Evolutionary conservation across 2,329 filamentous ascomycete genomes (phyloP).

Genomic region (Hypoxylon sp.): DNA sequence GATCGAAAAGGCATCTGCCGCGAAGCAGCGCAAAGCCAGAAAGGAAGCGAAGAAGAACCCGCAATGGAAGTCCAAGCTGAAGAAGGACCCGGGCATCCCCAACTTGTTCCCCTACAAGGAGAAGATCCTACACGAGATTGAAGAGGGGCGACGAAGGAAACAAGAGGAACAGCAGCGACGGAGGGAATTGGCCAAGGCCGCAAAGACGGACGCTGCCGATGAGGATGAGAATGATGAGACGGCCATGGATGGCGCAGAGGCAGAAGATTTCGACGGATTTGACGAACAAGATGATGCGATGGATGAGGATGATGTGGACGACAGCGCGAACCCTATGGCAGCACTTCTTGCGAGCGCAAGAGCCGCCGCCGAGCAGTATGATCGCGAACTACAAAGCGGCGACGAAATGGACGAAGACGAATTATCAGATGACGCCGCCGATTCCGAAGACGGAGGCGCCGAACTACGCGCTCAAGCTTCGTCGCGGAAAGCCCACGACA

Average conservation of each 20-base stretch:
- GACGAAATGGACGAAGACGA: slow-evolving; percentile 72
- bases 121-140: slow-evolving; percentile 92
- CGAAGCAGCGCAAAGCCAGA: slow-evolving; percentile 90
- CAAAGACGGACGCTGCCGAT: slow-evolving; percentile 66
- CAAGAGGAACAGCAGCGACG: slow-evolving; percentile 81
- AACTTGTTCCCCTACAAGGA: slow-evolving; percentile 99
- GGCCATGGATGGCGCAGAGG: slow-evolving; percentile 62
- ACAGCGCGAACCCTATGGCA: slow-evolving; percentile 88
- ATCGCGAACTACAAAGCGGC: slow-evolving; percentile 73
- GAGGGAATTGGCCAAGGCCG: slow-evolving; percentile 79
- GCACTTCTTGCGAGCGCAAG: slow-evolving; percentile 89
- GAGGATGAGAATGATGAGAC: slow-evolving; percentile 63
- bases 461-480: slow-evolving; percentile 68
- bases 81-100: slow-evolving; percentile 98
- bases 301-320: slow-evolving; percentile 72
- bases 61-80: slow-evolving; percentile 93
- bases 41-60: slow-evolving; percentile 97
- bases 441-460: slow-evolving; percentile 64
- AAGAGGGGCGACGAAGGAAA: slow-evolving; percentile 86
- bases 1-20: slow-evolving; percentile 91
- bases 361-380: slow-evolving; percentile 82
- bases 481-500: slow-evolving; percentile 91
- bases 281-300: slow-evolving; percentile 66
- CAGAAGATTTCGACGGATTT: slow-evolving; percentile 65
- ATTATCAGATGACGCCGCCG: slow-evolving; percentile 58